Evolutionary conservation across 257 asterid species (phyloP), one percentile per base, ranked within the genome.

Genomic region (Scutellaria barbata): DNA sequence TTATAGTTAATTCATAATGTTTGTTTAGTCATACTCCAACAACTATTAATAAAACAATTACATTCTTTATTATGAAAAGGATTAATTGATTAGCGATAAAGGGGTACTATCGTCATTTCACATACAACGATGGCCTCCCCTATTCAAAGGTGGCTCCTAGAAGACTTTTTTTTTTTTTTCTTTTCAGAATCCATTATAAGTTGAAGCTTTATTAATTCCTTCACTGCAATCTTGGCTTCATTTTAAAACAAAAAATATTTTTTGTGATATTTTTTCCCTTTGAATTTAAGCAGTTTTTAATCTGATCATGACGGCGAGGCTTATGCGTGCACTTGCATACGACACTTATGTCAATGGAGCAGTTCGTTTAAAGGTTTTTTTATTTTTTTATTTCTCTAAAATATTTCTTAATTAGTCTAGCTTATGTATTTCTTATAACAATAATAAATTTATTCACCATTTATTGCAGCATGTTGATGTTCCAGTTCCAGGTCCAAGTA

Each of bases 251-350:
- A 30, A 30, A 30, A 30, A 2, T 30, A 3, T 30, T 1, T 30
- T 30, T 30, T 4, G 2, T 30, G 0, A 2, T 30, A 4, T 30
- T 30, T 30, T 30, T 30, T 4, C 3, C 35, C 47, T 42, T 42
- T 42, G 47, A 51, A 14, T 14, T 1, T 12, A 14, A 14, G 22
- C 10, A 51, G 5, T 12, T 37, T 37, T 1, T 5, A 10, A 68
- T 33, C 11, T 53, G 45, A 50, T 17, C 5, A 65, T 71, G 77
- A 66, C 35, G 55, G 70, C 35, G 62, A 77, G 66, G 83, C 56
- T 84, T 54, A 90, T 90, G 95, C 95, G 50, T 4, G 90, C 89
- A 8, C 51, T 87, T 47, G 84, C 71, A 63, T 84, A 77, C 59
- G 70, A 63, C 63, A 43, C 79, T 39, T 81, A 70, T 68, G 92